Evolutionary conservation across 768 basidiomycete species (phyloP).

Genomic region (Naganishia vishniacii): DNA sequence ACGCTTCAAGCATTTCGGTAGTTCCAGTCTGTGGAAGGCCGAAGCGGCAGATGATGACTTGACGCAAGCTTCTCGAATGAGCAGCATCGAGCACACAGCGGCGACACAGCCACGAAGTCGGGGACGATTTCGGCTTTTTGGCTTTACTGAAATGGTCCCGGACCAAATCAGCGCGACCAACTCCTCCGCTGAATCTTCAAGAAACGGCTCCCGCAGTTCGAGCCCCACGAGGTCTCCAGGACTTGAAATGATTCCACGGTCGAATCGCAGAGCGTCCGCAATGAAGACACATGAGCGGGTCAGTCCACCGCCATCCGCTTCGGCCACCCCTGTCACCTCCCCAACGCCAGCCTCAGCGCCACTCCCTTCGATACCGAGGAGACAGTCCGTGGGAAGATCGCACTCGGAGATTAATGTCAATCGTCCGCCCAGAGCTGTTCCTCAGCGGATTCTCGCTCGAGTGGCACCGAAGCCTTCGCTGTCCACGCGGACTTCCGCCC

Average conservation of each 20-base stretch:
- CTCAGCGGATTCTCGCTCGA: slow-evolving; percentile 9
- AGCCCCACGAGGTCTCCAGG: slow-evolving; percentile 28
- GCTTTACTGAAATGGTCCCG: slow-evolving; percentile 43
- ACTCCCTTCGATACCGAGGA: background rate
- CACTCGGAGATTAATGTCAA: slow-evolving; percentile 28
- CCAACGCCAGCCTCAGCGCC: slow-evolving; percentile 5
- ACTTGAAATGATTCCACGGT: slow-evolving; percentile 25
- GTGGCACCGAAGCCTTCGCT: slow-evolving; percentile 18
- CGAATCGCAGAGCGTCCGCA: slow-evolving; percentile 16
- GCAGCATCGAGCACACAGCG: background rate
- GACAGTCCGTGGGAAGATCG: background rate
- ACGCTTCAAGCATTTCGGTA: slow-evolving; percentile 19
- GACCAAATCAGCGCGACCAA: slow-evolving; percentile 1
- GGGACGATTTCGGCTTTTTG: slow-evolving; percentile 41
- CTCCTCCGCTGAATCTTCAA: slow-evolving; percentile 11
- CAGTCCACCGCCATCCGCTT: slow-evolving; percentile 6
- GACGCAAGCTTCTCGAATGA: slow-evolving; percentile 28
- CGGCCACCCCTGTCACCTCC: background rate
- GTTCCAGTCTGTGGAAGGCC: slow-evolving; percentile 29
- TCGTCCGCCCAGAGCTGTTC: background rate
- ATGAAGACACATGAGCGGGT: background rate
- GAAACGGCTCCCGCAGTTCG: slow-evolving; percentile 9
- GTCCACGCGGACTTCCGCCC: slow-evolving; percentile 22
- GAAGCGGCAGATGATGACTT: slow-evolving; percentile 34
- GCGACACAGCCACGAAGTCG: background rate